These are phyloP conservation scores for Rhizoctonia solani DNA, from an alignment of 1,284 basidiomycete genomes.

Conservation along the genomic window DNA sequence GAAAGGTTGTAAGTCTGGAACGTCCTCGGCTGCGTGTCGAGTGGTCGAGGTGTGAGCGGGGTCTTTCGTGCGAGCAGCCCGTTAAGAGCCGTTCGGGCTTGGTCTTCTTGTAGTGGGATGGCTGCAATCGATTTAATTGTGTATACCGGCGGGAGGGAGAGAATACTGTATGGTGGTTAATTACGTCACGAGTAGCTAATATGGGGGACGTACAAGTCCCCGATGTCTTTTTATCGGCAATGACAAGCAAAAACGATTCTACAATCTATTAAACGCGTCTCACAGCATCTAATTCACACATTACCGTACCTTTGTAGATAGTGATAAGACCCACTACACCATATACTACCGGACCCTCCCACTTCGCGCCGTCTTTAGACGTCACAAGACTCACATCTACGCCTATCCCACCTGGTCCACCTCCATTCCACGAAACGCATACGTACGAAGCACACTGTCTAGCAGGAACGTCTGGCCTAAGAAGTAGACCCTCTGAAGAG, in stretches of 20 bases:
- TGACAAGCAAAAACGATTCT: constrained; percentile 74
- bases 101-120: constrained; percentile 65
- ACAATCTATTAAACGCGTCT: constrained; percentile 5
- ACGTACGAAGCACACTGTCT: constrained; percentile 52
- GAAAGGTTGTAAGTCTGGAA: constrained; percentile 31
- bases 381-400: constrained; percentile 53
- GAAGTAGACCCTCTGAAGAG: constrained; percentile 62
- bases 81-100: constrained; percentile 57
- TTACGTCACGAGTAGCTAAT: background rate
- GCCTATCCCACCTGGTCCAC: constrained; percentile 51
- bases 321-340: constrained; percentile 73
- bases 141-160: constrained; percentile 63
- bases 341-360: constrained; percentile 63
- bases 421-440: constrained; percentile 62
- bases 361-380: constrained; percentile 47
- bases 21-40: constrained; percentile 28
- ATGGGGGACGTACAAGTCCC: constrained; percentile 61
- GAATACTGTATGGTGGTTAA: constrained; percentile 55
- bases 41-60: constrained; percentile 45
- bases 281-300: background rate
- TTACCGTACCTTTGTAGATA: constrained; percentile 63
- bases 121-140: constrained; percentile 65
- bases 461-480: constrained; percentile 57
- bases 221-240: constrained; percentile 61
- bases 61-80: constrained; percentile 45